Base-by-base conservation (phyloP, 225 moss, liverwort and hornwort genomes). In the Ulota crispa region DNA sequence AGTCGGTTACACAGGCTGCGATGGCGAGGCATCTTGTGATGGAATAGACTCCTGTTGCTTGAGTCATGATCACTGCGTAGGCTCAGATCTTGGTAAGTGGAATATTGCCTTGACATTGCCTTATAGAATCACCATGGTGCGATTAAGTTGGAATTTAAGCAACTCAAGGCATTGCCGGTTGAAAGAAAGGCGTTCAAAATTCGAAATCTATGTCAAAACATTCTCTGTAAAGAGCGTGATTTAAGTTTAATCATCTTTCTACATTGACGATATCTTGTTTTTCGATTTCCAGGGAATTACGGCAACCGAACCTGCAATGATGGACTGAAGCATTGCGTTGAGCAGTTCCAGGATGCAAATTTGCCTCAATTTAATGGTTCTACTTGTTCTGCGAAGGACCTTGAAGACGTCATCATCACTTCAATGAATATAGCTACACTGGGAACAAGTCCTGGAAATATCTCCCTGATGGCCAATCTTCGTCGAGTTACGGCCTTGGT, bases 31-130 rank as follows among this genome's bases (percentile, higher is more conserved):
- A 69, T 75, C 90, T 54, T 92, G 93, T 60, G 92, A 93, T 84
- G 93, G 92, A 26, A 84, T 90, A 53, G 90, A 93, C 36, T 57
- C 28, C 7, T 93, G 90, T 63, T 93, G 93, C 77, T 54, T 73
- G 82, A 81, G 69, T 32, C 93, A 93, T 79, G 92, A 93, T 64
- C 23, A 30, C 0, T 93, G 93, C 75, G 41, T 93, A 27, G 93
- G 92, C 55, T 61, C 86, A 34, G 39, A 80, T 32, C 80, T 90
- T 52, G 77, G 90, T 93, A 76, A 86, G 88, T 53, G 21, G 39
- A 19, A 4, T 15, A 52, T 28, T 68, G 19, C 55, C 23, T 42
- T 34, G 24, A 75, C 64, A 57, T 57, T 31, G 27, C 55, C 54
- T 54, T 28, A 0, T 18, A 6, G 7, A 59, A 27, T 21, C 41